A percentile compares a stretch with the other conserved stretches of the same genome.
These are phyloP conservation scores for Hygrophorus russula DNA, from an alignment of 768 basidiomycete species.

Conservation along the genomic window DNA sequence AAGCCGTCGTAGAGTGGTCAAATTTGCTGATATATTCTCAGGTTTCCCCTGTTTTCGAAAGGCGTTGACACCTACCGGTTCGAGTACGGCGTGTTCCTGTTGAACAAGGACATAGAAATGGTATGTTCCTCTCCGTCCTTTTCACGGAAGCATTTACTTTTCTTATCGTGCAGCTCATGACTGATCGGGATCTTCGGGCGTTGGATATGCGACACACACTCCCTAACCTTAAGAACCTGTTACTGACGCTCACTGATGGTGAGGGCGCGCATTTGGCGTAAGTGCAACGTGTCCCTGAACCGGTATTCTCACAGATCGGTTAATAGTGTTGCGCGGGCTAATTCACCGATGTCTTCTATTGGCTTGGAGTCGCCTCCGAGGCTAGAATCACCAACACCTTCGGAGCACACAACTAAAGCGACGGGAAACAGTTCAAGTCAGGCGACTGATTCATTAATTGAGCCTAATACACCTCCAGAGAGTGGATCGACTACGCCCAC, in stretches of 20 bases:
- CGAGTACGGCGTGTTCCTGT: slow-evolving; percentile 92
- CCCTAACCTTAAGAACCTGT: slow-evolving; percentile 89
- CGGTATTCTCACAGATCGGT: slow-evolving; percentile 9
- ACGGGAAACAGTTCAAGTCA: slow-evolving; percentile 6
- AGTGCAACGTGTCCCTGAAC: slow-evolving; percentile 15
- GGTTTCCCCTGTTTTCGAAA: slow-evolving; percentile 91
- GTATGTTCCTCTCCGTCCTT: slow-evolving; percentile 29
- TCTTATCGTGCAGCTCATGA: slow-evolving; percentile 59
- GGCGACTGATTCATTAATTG: slow-evolving; percentile 8
- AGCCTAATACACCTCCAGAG: slow-evolving; percentile 29
- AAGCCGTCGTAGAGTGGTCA: neutral
- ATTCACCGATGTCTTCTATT: neutral
- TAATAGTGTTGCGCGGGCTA: neutral
- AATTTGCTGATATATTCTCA: slow-evolving; percentile 17
- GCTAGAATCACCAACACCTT: neutral
- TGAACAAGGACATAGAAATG: slow-evolving; percentile 97
- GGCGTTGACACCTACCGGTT: slow-evolving; percentile 96
- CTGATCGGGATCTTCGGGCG: slow-evolving; percentile 77
- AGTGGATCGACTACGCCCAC: slow-evolving; percentile 55
- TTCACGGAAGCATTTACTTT: slow-evolving; percentile 6
- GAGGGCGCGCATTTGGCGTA: slow-evolving; percentile 39
- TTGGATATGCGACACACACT: slow-evolving; percentile 93
- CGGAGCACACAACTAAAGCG: slow-evolving; percentile 1
- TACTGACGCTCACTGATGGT: slow-evolving; percentile 75
- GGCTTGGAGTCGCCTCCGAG: neutral